Evolutionary conservation across 192 early-diverging fungal species (phyloP).

Genomic region (Linnemannia schmuckeri): DNA sequence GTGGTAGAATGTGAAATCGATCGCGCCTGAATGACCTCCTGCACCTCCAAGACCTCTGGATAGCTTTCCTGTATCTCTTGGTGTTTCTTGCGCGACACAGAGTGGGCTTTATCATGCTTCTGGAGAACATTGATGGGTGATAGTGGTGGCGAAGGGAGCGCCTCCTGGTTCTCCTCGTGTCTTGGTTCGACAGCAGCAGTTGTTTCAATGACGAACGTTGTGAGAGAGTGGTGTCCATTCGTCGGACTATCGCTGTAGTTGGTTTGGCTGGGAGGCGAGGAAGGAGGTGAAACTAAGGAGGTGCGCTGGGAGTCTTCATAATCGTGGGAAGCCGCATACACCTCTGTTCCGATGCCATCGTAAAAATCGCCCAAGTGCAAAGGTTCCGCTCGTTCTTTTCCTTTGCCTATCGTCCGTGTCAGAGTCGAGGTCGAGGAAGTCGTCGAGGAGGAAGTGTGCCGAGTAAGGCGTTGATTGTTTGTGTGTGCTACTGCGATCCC

Average conservation of each 20-base stretch:
- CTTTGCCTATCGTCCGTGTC: background rate
- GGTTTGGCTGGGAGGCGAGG: constrained; percentile 20
- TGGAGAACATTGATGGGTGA: constrained; percentile 19
- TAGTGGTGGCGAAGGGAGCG: constrained; percentile 36
- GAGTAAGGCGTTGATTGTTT: background rate
- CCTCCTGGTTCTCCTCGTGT: background rate
- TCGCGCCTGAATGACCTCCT: background rate
- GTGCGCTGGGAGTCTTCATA: background rate
- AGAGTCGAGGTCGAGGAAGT: constrained; percentile 2
- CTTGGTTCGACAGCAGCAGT: background rate
- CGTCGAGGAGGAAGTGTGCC: constrained; percentile 10
- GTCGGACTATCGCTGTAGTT: background rate
- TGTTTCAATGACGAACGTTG: background rate
- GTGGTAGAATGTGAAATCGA: background rate
- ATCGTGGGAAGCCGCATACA: background rate
- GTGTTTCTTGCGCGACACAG: background rate
- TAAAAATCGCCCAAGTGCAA: background rate
- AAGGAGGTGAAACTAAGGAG: constrained; percentile 10
- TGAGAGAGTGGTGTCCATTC: background rate
- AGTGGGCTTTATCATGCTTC: background rate
- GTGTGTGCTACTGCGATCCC: background rate
- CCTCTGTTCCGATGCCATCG: background rate
- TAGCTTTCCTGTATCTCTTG: background rate
- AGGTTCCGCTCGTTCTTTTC: constrained; percentile 22
- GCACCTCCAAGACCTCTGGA: background rate